These are phyloP conservation scores for Coemansia sp. DNA, from an alignment of 192 early-diverging fungal species.

Conservation along the genomic window DNA sequence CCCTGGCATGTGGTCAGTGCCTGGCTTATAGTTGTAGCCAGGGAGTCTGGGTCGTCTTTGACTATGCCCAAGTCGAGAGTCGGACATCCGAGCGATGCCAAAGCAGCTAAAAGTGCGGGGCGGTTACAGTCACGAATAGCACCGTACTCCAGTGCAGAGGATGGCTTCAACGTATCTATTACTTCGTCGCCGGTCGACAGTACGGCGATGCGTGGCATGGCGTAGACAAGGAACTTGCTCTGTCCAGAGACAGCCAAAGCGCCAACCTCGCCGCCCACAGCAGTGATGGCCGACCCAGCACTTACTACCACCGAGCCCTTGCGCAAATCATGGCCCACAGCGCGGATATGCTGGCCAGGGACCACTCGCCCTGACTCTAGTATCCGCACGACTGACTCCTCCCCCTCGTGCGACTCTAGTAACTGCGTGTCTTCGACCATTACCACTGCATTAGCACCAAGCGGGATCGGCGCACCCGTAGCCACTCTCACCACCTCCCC, in stretches of 20 bases:
- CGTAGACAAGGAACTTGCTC: constrained; percentile 56
- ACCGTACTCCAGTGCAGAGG: constrained; percentile 42
- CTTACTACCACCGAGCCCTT: constrained; percentile 66
- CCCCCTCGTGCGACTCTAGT: constrained; percentile 57
- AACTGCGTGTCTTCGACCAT: constrained; percentile 95
- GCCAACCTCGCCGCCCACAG: constrained; percentile 86
- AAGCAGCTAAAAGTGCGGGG: constrained; percentile 71
- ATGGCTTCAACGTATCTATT: constrained; percentile 51
- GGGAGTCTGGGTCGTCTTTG: constrained; percentile 64
- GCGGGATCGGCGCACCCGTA: constrained; percentile 87
- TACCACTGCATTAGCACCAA: constrained; percentile 86
- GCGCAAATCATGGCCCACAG: constrained; percentile 75
- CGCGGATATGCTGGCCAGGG: constrained; percentile 75
- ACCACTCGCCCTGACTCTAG: constrained; percentile 15
- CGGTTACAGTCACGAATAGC: constrained; percentile 87
- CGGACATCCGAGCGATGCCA: constrained; percentile 66
- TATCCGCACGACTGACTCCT: constrained; percentile 50
- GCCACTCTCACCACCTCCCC: constrained; percentile 79
- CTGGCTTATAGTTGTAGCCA: constrained; percentile 57
- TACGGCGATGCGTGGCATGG: constrained; percentile 75
- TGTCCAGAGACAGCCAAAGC: constrained; percentile 77
- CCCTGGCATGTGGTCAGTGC: constrained; percentile 70
- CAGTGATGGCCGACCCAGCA: constrained; percentile 63
- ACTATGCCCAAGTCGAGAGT: constrained; percentile 77
- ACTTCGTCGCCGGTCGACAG: constrained; percentile 94